Evolutionary conservation across 2,329 filamentous ascomycete species (phyloP).

Genomic region (Cercospora berteroae): DNA sequence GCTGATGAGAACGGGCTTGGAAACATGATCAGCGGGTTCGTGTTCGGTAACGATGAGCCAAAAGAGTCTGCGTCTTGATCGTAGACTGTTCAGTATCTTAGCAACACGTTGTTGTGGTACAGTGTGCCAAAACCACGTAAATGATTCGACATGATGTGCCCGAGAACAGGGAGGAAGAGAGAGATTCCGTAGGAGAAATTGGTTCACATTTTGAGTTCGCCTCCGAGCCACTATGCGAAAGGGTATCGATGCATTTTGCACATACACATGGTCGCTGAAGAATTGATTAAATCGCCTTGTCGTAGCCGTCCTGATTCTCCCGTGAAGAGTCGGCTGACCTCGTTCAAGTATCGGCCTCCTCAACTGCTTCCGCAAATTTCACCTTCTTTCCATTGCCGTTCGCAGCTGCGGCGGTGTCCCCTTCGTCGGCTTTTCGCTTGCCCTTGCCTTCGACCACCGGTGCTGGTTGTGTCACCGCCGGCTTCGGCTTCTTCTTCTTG

Average conservation of each 20-base stretch:
- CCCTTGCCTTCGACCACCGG: conserved; percentile 28
- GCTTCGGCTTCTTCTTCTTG: conserved; percentile 57
- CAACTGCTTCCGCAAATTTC: conserved; percentile 23
- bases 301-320: not conserved
- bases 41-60: not conserved
- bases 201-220: not conserved
- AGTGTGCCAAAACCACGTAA: not conserved
- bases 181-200: not conserved
- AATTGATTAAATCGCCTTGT: not conserved
- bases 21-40: conserved; percentile 1
- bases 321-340: not conserved
- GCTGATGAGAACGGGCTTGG: not conserved
- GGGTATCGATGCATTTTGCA: conserved; percentile 1
- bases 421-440: conserved; percentile 33
- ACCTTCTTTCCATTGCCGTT: conserved; percentile 31
- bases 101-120: not conserved
- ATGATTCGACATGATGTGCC: not conserved
- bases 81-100: not conserved
- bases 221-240: not conserved
- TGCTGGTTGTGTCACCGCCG: conserved; percentile 13
- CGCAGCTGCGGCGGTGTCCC: not conserved
- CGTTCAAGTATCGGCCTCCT: not conserved
- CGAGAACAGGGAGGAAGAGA: not conserved
- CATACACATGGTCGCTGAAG: not conserved
- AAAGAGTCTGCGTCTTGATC: not conserved